Percentiles rank a stretch among this genome's conserved stretches.
phyloP scores from a whole-genome alignment of 1,284 basidiomycete species.

The Heterobasidion parviporum region DNA sequence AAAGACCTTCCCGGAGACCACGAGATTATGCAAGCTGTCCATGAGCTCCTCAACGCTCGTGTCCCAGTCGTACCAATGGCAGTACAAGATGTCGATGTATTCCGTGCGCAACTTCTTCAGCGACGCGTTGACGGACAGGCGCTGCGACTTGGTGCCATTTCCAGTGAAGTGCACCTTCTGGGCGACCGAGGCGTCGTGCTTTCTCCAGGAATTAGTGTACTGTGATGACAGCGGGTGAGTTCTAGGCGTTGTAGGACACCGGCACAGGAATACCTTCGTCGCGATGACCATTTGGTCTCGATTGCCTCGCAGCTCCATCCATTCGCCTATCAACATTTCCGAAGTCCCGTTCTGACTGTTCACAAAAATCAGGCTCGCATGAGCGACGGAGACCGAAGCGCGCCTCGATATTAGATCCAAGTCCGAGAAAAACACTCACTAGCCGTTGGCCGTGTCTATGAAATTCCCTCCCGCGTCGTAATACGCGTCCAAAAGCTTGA shows the following conservation, averaged over 20 bases:
- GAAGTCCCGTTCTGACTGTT: conserved; percentile 39
- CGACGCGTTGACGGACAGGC: conserved; percentile 24
- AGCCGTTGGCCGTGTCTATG: conserved; percentile 44
- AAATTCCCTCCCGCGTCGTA: conserved; percentile 34
- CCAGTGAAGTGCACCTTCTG: conserved; percentile 25
- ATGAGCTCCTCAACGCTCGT: conserved; percentile 41
- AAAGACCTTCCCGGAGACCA: conserved; percentile 34
- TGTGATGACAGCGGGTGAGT: conserved; percentile 5
- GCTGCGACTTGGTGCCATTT: conserved; percentile 27
- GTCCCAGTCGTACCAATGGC: conserved; percentile 37
- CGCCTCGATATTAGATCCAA: not conserved
- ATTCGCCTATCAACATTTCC: conserved; percentile 50
- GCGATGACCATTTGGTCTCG: conserved; percentile 50
- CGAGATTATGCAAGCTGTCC: conserved; percentile 38
- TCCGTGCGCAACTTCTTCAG: conserved; percentile 35
- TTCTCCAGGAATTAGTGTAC: conserved; percentile 17
- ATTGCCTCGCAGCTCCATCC: conserved; percentile 41
- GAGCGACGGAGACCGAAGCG: not conserved
- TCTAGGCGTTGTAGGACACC: too few species aligned
- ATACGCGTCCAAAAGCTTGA: conserved; percentile 16
- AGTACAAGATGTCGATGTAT: conserved; percentile 35
- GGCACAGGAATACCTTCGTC: conserved; percentile 31
- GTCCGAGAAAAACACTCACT: conserved; percentile 23
- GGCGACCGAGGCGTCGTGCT: conserved; percentile 10
- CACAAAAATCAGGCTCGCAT: not conserved